These are phyloP conservation scores for Uronychia binucleata DNA, from an alignment of 73 alveolate species.

Conservation along the genomic window DNA sequence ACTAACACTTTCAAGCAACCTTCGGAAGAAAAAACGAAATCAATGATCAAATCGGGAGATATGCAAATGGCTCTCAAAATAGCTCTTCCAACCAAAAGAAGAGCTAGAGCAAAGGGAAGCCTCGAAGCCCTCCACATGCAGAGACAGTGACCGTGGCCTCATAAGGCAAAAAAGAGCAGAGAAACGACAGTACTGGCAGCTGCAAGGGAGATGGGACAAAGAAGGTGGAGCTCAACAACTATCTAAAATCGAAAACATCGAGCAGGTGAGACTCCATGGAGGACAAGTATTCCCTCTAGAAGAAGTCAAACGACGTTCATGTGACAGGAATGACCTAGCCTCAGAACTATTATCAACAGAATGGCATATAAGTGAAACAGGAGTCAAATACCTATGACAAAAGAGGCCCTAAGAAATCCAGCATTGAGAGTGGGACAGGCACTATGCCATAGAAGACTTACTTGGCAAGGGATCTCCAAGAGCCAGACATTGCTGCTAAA, in stretches of 20 bases:
- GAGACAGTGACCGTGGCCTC: background rate
- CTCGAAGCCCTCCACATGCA: background rate
- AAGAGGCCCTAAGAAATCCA: too few species aligned
- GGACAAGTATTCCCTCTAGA: background rate
- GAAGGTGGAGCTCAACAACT: background rate
- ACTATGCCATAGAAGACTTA: too few species aligned
- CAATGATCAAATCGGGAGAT: background rate
- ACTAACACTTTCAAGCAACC: background rate
- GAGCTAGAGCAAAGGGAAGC: background rate
- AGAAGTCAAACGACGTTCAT: background rate
- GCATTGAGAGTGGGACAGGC: too few species aligned
- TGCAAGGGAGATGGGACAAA: background rate
- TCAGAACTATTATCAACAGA: too few species aligned
- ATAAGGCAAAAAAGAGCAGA: background rate
- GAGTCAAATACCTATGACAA: too few species aligned
- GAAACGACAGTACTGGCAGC: background rate
- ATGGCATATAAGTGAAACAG: too few species aligned
- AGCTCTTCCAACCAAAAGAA: background rate
- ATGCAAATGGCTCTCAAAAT: background rate
- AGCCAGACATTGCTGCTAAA: background rate
- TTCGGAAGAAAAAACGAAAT: background rate
- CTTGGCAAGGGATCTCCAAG: too few species aligned
- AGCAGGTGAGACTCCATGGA: background rate
- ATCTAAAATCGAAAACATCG: background rate
- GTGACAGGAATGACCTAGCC: too few species aligned